Base-by-base conservation (phyloP, 2,329 filamentous ascomycete genomes). In the Fusarium hainanense region DNA sequence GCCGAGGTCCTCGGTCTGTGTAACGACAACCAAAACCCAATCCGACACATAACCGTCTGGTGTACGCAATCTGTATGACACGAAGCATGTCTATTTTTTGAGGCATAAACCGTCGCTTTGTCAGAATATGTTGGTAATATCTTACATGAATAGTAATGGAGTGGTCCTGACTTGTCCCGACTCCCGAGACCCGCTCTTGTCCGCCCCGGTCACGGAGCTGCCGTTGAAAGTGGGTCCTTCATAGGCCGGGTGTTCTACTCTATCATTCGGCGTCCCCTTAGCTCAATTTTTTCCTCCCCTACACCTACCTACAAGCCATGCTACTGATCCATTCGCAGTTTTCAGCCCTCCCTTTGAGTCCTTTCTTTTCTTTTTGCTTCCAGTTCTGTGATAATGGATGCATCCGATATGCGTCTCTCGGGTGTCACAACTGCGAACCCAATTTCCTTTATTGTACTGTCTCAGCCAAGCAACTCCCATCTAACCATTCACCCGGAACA, bases 181-280 rank as follows among this genome's bases (percentile, higher is more conserved):
- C 41, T 54, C 18, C 42, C 48, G 40, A 43, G 60, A 28, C 67
- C 67, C 67, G 58, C 68, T 70, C 47, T 68, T 70, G 67, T 59
- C 67, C 67, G 67, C 54, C 52, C 50, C 49, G 67, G 66, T 62
- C 58, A 66, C 67, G 67, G 67, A 70, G 63, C 63, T 63, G 67
- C 67, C 67, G 67, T 64, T 51, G 54, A 60, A 41, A 61, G 67
- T 58, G 67, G 67, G 46, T 46, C 66, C 21, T 20, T 5, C 41
- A 49, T 66, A 30, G 34, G 67, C 63, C 63, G 67, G 57, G 44
- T 32, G 32, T 37, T 30, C 34, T 56, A 27, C 41, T 56, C 44
- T 44, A 32, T 25, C 42, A 57, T 43, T 66, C 66, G 66, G 62
- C 47, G 37, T 63, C 52, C 25, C 62, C 62, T 60, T 54, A 23